These are phyloP conservation scores for Phyllosticta ampelicida DNA, from an alignment of 2,329 filamentous ascomycete species.

Conservation along the genomic window DNA sequence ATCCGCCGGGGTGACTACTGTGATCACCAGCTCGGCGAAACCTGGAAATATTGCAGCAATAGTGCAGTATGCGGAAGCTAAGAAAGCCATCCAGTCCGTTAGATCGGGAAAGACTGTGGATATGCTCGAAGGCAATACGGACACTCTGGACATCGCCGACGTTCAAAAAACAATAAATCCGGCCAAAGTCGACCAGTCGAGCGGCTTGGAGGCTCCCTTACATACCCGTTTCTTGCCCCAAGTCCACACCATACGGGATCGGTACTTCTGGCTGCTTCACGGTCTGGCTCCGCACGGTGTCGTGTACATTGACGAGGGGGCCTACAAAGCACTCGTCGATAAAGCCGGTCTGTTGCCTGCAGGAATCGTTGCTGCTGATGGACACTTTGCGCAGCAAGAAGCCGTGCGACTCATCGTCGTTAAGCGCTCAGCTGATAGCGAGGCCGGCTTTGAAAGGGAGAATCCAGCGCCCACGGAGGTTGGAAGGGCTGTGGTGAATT, in stretches of 20 bases:
- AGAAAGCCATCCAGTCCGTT: constrained; percentile 31
- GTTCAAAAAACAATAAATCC: not conserved
- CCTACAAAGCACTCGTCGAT: constrained; percentile 64
- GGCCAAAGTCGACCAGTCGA: constrained; percentile 21
- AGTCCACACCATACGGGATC: constrained; percentile 73
- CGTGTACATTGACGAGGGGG: constrained; percentile 86
- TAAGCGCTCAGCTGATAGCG: constrained; percentile 33
- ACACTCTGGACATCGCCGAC: not conserved
- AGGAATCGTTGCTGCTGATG: constrained; percentile 82
- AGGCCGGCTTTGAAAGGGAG: constrained; percentile 19
- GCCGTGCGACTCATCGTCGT: constrained; percentile 79
- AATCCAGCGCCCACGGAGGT: constrained; percentile 52
- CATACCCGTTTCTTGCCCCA: constrained; percentile 92
- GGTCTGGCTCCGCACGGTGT: constrained; percentile 84
- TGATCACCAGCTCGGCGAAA: constrained; percentile 89
- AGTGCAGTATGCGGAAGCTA: constrained; percentile 64
- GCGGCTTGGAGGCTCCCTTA: constrained; percentile 40
- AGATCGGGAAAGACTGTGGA: constrained; percentile 18
- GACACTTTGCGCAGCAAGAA: constrained; percentile 84
- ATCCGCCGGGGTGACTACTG: constrained; percentile 86
- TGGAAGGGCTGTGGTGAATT: constrained; percentile 84
- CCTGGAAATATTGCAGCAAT: constrained; percentile 87
- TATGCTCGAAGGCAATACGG: constrained; percentile 13
- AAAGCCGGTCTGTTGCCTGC: constrained; percentile 85
- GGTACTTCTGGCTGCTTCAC: constrained; percentile 95